These are phyloP conservation scores for Barbarea vulgaris DNA, from an alignment of 345 rosid genomes.

Conservation along the genomic window DNA sequence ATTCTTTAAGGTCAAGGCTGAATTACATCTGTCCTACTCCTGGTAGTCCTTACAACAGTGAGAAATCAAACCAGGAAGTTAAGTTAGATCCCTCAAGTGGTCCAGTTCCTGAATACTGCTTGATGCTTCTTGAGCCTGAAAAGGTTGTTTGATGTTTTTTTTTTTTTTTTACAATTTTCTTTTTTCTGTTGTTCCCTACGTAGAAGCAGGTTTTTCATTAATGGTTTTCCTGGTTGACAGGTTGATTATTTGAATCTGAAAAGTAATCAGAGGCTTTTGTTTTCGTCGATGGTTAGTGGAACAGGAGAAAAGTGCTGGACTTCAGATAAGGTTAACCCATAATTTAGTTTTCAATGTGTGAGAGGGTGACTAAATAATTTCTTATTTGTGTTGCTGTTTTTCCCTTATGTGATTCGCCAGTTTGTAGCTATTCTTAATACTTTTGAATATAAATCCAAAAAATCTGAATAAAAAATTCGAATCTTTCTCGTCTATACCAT, in stretches of 20 bases:
- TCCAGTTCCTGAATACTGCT: slow-evolving; percentile 66
- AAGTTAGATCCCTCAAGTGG: slow-evolving; percentile 64
- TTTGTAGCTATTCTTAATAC: slow-evolving; percentile 7
- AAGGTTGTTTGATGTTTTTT: slow-evolving; percentile 55
- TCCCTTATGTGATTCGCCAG: slow-evolving; percentile 1
- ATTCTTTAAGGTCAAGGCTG: slow-evolving; percentile 66
- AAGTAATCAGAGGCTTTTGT: slow-evolving; percentile 67
- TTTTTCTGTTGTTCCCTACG: background rate
- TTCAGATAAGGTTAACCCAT: slow-evolving; percentile 64
- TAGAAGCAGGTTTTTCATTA: background rate
- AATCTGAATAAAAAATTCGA: slow-evolving; percentile 15
- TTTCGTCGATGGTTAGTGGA: slow-evolving; percentile 45
- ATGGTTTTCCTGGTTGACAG: slow-evolving; percentile 41
- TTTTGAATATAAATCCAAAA: background rate
- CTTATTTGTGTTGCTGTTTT: background rate
- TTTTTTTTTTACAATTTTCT: background rate
- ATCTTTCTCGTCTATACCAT: slow-evolving; percentile 25
- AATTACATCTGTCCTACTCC: slow-evolving; percentile 68
- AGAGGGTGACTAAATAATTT: slow-evolving; percentile 2
- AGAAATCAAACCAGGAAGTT: slow-evolving; percentile 43
- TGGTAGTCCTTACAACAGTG: slow-evolving; percentile 56
- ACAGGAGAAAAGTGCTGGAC: slow-evolving; percentile 64
- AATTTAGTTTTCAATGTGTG: slow-evolving; percentile 11
- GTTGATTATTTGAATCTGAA: slow-evolving; percentile 91
- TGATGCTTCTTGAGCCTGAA: slow-evolving; percentile 75